Evolutionary conservation across 2,329 filamentous ascomycete genomes (phyloP), one percentile per base, ranked within the genome.

Genomic region (Alternaria angustiovoidea): DNA sequence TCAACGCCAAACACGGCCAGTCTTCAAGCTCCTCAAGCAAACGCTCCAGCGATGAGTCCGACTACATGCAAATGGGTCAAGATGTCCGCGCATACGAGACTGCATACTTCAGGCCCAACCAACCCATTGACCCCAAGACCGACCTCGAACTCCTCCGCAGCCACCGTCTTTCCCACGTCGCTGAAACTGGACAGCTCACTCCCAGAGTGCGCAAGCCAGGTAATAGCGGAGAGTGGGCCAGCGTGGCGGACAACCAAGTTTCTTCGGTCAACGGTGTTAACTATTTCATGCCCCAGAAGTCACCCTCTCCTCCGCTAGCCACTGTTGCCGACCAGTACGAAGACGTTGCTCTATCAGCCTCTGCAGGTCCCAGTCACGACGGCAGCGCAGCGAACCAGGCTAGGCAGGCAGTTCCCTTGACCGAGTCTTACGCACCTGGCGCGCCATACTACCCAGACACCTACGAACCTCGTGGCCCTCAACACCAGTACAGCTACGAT

Each of bases 121-220:
- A 69, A 11, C 69, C 74, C 32, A 65, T 70, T 28, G 74, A 78
- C 57, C 75, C 76, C 18, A 71, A 71, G n/a, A 72, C 68, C 24
- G 73, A 78, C 54, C 73, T 78, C 36, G 73, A 77, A 43, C 70
- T 83, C 26, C 79, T 84, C 56, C 77, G 82, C 55, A 82, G 70
- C 58, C 81, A 83, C 63, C 81, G 82, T 32, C 71, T 82, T 54
- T 84, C 82, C 6, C 82, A 83, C 63, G 82, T 81, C 32, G 82
- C 82, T 18, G 82, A 84, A 69, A 84, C 81, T 36, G 82, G 82
- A 16, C 82, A 84, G 62, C 75, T 84, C 47, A 78, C 77, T 28
- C 79, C 79, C 22, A 66, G 80, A 61, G 73, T 77, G 38, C 78
- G 78, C 57, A 74, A 70, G 63, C 74, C 75, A 63, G 74, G 72